phyloP scores from a whole-genome alignment of 129 eudicot species.

The Heracleum sosnowskyi region DNA sequence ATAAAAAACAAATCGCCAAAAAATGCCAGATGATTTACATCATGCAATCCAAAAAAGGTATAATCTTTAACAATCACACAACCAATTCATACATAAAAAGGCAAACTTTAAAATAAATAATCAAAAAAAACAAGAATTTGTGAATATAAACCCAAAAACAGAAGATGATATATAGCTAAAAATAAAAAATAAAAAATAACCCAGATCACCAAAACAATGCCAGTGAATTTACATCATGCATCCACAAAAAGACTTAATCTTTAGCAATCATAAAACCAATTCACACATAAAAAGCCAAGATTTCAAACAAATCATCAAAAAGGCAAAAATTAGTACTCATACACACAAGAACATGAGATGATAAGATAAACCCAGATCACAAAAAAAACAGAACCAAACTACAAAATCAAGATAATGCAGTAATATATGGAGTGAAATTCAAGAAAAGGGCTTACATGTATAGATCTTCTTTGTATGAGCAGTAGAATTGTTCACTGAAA shows the following conservation, averaged over 20 bases:
- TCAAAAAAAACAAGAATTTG: neutral
- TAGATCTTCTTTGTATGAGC: neutral
- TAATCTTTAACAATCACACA: neutral
- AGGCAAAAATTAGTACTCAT: neutral
- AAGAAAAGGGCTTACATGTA: neutral
- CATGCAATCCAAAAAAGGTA: neutral
- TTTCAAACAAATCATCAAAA: neutral
- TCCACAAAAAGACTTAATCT: neutral
- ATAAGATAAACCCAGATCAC: neutral
- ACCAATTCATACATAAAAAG: neutral
- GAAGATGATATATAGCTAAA: neutral
- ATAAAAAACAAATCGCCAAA: neutral
- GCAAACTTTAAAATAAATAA: neutral
- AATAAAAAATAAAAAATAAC: neutral
- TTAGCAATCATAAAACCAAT: neutral
- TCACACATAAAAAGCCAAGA: neutral
- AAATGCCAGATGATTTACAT: neutral
- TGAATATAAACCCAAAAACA: neutral
- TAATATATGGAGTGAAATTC: neutral
- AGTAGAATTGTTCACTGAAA: neutral
- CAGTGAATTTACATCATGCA: neutral
- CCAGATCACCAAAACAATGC: neutral
- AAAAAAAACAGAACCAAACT: neutral
- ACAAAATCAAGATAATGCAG: neutral
- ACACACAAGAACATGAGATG: neutral